Conservation (phyloP, 176 grass and related monocot genomes). For the Coix lacrymajobi region DNA sequence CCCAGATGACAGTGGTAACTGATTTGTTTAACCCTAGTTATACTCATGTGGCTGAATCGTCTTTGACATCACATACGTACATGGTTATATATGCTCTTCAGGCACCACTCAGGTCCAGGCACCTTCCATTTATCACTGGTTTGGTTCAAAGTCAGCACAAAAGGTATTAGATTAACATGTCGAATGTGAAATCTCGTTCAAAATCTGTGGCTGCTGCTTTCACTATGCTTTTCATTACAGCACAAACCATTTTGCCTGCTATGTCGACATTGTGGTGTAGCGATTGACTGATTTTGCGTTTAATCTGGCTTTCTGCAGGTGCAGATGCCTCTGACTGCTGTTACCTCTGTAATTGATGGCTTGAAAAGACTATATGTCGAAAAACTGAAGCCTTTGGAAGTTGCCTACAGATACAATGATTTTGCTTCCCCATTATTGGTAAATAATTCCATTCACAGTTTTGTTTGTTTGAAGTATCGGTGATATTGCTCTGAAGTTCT, state of each 20-base stretch:
- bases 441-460: background rate
- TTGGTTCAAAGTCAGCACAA: conserved; percentile 79
- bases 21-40: background rate
- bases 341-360: conserved; percentile 82
- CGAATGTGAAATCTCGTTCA: background rate
- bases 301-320: conserved; percentile 17
- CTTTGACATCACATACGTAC: background rate
- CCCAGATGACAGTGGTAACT: conserved; percentile 61
- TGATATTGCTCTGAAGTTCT: background rate
- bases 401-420: conserved; percentile 71
- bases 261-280: conserved; percentile 3
- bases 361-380: conserved; percentile 74
- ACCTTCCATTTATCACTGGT: conserved; percentile 66
- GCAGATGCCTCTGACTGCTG: conserved; percentile 62
- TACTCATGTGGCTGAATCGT: background rate
- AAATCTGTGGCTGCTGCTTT: background rate
- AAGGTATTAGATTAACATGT: conserved; percentile 46
- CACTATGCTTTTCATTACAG: background rate
- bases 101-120: conserved; percentile 36
- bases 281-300: background rate
- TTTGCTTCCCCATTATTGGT: conserved; percentile 82
- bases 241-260: background rate
- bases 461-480: background rate
- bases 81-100: background rate
- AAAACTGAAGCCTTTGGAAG: conserved; percentile 92